phyloP scores from a whole-genome alignment of 371 early-diverging fungal species.

The Mycotypha africana region DNA sequence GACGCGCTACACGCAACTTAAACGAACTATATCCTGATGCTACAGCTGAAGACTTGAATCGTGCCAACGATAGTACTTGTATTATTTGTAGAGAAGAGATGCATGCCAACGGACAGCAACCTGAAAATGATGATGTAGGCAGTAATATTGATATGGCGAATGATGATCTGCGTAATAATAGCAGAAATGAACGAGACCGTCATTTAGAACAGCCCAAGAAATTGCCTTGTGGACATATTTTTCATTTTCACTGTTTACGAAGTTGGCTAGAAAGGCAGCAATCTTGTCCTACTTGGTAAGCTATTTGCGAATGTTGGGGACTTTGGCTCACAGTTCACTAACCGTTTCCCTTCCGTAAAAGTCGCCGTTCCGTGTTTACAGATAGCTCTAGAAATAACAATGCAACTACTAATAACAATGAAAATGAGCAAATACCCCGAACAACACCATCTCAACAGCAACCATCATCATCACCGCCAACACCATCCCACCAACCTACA shows the following conservation, averaged over 20 bases:
- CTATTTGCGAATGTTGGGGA: too few species aligned
- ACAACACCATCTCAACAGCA: constrained; percentile 11
- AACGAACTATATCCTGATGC: constrained; percentile 90
- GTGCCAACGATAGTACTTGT: constrained; percentile 82
- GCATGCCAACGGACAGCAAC: constrained; percentile 24
- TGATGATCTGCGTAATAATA: too few species aligned
- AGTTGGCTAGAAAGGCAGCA: constrained; percentile 99
- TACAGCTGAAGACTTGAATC: constrained; percentile 72
- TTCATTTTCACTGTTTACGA: constrained; percentile 95
- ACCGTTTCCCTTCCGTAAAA: too few species aligned
- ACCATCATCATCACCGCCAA: too few species aligned
- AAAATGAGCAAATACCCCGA: too few species aligned
- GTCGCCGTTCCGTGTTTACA: constrained; percentile 49
- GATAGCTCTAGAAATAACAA: constrained; percentile 1
- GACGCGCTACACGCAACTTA: constrained; percentile 93
- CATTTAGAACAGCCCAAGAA: constrained; percentile 79
- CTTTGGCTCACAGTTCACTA: too few species aligned
- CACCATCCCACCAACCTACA: too few species aligned
- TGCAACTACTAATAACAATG: too few species aligned
- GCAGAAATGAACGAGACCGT: constrained; percentile 18
- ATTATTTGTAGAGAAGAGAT: constrained; percentile 98
- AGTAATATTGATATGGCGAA: constrained; percentile 17
- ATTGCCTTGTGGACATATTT: constrained; percentile 95
- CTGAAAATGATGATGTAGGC: constrained; percentile 11
- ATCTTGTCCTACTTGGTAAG: constrained; percentile 93